Base-by-base conservation (phyloP, 176 grass and related monocot genomes). In the Ensete glaucum region DNA sequence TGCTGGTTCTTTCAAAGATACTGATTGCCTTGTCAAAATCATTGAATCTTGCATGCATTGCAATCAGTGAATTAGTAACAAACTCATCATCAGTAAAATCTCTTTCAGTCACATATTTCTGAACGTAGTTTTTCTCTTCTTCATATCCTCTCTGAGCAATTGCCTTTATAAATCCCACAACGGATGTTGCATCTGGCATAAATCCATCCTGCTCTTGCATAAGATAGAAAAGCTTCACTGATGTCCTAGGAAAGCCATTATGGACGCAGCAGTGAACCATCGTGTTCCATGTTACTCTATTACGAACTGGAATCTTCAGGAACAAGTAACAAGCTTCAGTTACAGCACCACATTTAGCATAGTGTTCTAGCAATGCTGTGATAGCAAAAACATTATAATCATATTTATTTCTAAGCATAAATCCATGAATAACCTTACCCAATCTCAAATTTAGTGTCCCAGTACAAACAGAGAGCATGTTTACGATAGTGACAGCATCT, bases 281-380 rank as follows among this genome's bases (percentile, higher is more conserved):
- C 1, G 77, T 79, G 66, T 79, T 79, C 77, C 77, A 79, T 14
- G 77, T 79, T 67, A 79, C 77, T 58, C 68, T 59, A 79, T 71
- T 79, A 5, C 53, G 64, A 57, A 56, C 29, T 67, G 65, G 66
- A 26, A 71, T 70, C 16, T 43, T 79, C 22, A 48, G 29, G 66
- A 79, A 79, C 66, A 79, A 34, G n/a, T 57, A 67, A 53, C 66
- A 79, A 70, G 65, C 52, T 15, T 54, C 65, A 51, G 17, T 50
- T 22, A 79, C 11, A 79, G 34, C 9, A 16, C 64, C 66, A 50
- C 64, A 79, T 26, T 67, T 58, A 70, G 53, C 66, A 70, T 79
- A 79, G 49, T 57, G 15, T 25, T 79, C 77, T 59, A 79, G 54
- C 24, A 79, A 54, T 71, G 65, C 17, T 16, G 77, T 71, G 17